Evolutionary conservation across 345 rosid species (phyloP).

Genomic region (Hibiscus tridactylites): DNA sequence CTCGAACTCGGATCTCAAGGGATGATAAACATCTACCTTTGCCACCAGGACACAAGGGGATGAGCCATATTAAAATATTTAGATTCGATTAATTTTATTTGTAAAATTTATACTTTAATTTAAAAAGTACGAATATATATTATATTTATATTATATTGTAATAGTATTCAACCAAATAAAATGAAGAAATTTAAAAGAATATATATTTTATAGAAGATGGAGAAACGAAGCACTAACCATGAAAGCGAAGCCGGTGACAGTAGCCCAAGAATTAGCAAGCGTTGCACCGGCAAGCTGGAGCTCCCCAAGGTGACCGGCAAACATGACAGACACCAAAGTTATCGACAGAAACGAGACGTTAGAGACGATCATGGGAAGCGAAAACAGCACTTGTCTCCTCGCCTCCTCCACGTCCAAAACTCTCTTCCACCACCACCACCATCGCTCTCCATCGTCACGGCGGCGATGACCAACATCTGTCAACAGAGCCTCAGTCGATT

Average conservation of each 20-base stretch:
- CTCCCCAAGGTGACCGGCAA: conserved; percentile 64
- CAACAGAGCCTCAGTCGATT: neutral
- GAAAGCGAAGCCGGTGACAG: conserved; percentile 71
- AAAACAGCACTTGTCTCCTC: conserved; percentile 46
- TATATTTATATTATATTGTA: too few relatives aligned
- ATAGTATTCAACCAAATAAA: too few relatives aligned
- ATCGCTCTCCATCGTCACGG: neutral
- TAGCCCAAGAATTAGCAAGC: conserved; percentile 79
- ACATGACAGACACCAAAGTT: conserved; percentile 66
- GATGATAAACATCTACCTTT: too few relatives aligned
- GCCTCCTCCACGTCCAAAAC: conserved; percentile 32
- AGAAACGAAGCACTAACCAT: conserved; percentile 32
- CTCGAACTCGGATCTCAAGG: too few relatives aligned
- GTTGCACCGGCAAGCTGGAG: conserved; percentile 79
- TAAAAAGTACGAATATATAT: too few relatives aligned
- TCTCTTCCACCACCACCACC: conserved; percentile 20
- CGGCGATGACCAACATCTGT: neutral
- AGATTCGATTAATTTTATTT: too few relatives aligned
- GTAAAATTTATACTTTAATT: too few relatives aligned
- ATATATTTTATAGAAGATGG: neutral
- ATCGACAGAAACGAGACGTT: conserved; percentile 43
- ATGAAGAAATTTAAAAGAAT: neutral
- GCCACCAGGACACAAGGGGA: too few relatives aligned
- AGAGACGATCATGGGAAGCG: conserved; percentile 65
- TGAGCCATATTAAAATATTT: too few relatives aligned